phyloP scores from a whole-genome alignment of 371 early-diverging fungal genomes.

The Funneliformis caledonium region DNA sequence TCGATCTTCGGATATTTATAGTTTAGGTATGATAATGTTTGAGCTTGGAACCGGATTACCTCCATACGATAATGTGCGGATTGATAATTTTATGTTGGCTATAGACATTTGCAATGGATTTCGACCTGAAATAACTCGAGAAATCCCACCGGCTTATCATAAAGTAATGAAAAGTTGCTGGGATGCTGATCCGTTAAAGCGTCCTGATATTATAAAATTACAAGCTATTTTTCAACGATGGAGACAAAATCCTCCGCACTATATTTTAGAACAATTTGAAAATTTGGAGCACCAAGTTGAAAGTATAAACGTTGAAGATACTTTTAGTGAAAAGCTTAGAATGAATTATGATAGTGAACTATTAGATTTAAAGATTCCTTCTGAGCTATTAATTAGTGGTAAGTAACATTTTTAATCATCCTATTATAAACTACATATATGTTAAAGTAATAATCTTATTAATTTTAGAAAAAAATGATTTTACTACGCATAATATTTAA shows the following conservation, averaged over 20 bases:
- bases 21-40: conserved; percentile 5
- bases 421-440: no score
- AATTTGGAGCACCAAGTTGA: no score
- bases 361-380: no score
- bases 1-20: conserved; percentile 3
- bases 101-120: background rate
- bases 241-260: no score
- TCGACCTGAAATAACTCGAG: background rate
- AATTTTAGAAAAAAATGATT: no score
- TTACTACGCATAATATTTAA: no score
- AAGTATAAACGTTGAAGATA: no score
- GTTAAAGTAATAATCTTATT: no score
- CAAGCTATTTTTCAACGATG: background rate
- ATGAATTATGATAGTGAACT: no score
- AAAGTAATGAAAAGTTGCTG: background rate
- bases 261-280: background rate
- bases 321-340: no score
- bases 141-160: background rate
- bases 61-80: background rate
- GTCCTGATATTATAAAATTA: conserved; percentile 2
- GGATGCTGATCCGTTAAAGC: conserved; percentile 21
- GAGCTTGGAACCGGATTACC: background rate
- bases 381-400: no score
- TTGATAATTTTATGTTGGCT: background rate
- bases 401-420: no score